Percentiles rank a stretch among this genome's conserved stretches.
Conservation (phyloP, 1,284 basidiomycete species). For the Cutaneotrichosporon dermatis region DNA sequence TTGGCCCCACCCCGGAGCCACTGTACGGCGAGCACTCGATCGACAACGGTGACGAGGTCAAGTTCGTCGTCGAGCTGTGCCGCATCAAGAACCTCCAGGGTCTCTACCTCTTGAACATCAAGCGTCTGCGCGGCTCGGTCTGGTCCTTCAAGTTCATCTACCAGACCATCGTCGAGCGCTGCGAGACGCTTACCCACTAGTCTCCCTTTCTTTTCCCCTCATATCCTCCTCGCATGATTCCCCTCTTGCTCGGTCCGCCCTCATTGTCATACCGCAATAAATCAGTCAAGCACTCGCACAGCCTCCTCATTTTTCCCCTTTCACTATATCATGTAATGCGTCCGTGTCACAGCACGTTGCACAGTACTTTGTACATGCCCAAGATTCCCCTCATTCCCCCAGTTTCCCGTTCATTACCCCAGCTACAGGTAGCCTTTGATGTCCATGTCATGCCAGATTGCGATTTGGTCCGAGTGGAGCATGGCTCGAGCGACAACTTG, state of each 20-base stretch:
- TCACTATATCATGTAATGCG: conserved; percentile 3
- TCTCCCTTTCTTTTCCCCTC: background rate
- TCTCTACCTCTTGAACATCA: conserved; percentile 82
- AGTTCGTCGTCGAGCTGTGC: conserved; percentile 87
- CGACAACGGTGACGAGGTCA: conserved; percentile 86
- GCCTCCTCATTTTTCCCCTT: background rate
- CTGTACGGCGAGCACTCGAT: conserved; percentile 70
- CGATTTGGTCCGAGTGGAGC: background rate
- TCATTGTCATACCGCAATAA: background rate
- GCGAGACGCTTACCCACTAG: conserved; percentile 38
- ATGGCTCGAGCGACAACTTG: too few relatives aligned
- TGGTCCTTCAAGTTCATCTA: conserved; percentile 93
- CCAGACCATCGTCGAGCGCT: conserved; percentile 71
- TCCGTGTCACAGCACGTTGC: background rate
- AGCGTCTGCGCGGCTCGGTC: conserved; percentile 83
- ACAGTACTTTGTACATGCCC: background rate
- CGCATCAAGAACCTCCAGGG: conserved; percentile 79
- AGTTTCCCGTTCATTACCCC: background rate
- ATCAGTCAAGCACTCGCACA: background rate
- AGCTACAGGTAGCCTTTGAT: conserved; percentile 2
- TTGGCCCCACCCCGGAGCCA: conserved; percentile 51
- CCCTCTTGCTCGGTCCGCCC: background rate
- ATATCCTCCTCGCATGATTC: background rate
- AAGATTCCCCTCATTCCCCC: background rate
- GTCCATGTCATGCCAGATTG: background rate